phyloP scores from a whole-genome alignment of 108 stramenopile genomes.

The Conticribra weissflogii region DNA sequence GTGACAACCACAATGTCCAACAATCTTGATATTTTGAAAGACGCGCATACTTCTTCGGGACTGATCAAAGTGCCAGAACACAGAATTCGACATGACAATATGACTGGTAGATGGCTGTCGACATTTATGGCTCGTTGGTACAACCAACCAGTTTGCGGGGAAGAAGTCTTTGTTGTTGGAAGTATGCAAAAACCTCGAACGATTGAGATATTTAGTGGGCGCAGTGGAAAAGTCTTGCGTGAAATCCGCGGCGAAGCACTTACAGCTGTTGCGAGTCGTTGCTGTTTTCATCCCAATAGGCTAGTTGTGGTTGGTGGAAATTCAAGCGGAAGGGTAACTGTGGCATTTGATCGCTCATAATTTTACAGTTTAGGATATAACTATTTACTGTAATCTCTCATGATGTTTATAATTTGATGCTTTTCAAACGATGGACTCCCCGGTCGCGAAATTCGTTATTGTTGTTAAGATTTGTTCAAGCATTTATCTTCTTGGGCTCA shows the following conservation, averaged over 20 bases:
- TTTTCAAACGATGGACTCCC: too few species aligned
- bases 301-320: slow-evolving; percentile 78
- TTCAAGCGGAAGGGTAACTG: slow-evolving; percentile 75
- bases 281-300: slow-evolving; percentile 80
- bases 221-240: slow-evolving; percentile 46
- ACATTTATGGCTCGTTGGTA: slow-evolving; percentile 86
- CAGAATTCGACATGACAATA: slow-evolving; percentile 78
- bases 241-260: slow-evolving; percentile 68
- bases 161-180: slow-evolving; percentile 77
- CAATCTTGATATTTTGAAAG: slow-evolving; percentile 64
- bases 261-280: slow-evolving; percentile 80
- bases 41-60: slow-evolving; percentile 53
- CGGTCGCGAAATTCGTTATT: too few species aligned
- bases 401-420: too few species aligned
- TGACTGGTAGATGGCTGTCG: slow-evolving; percentile 81
- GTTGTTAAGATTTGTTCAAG: background rate
- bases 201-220: slow-evolving; percentile 70
- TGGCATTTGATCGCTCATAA: too few species aligned
- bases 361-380: too few species aligned
- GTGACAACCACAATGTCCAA: slow-evolving; percentile 70
- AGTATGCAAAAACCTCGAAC: slow-evolving; percentile 78
- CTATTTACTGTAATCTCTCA: too few species aligned
- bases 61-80: slow-evolving; percentile 43
- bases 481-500: background rate
- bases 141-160: slow-evolving; percentile 32